Percentiles rank a stretch among this genome's conserved stretches.
Evolutionary conservation across 306 rosid species (phyloP).

Genomic region (Acacia acuminata): DNA sequence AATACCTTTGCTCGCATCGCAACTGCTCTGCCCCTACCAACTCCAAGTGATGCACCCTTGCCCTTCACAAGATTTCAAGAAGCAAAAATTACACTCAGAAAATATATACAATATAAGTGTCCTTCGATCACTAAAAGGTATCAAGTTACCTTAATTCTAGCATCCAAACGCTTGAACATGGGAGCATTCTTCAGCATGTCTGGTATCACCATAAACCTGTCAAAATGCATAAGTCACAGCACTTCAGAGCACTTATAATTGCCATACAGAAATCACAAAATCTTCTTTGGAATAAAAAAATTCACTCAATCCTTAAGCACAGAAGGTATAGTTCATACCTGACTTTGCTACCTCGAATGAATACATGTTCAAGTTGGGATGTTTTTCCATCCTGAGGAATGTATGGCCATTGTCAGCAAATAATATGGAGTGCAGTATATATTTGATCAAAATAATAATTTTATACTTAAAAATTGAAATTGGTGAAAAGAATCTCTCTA

Average conservation of each 20-base stretch:
- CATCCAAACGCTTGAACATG: slow-evolving; percentile 95
- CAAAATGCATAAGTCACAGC: slow-evolving; percentile 12
- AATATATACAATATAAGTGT: background rate
- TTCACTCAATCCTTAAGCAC: background rate
- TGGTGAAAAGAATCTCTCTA: slow-evolving; percentile 3
- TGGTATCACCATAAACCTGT: slow-evolving; percentile 96
- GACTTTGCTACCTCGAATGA: slow-evolving; percentile 98
- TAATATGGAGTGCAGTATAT: background rate
- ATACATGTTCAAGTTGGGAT: slow-evolving; percentile 95
- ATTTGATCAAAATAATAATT: background rate
- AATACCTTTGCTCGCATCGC: slow-evolving; percentile 96
- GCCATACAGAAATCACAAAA: slow-evolving; percentile 13
- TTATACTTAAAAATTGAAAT: background rate
- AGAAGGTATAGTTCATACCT: slow-evolving; percentile 51
- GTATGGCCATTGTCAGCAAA: slow-evolving; percentile 29
- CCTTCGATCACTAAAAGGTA: background rate
- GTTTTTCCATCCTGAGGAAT: slow-evolving; percentile 82
- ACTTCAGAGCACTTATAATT: slow-evolving; percentile 17
- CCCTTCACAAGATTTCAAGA: slow-evolving; percentile 63
- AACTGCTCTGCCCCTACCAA: slow-evolving; percentile 97
- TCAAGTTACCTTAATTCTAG: slow-evolving; percentile 78
- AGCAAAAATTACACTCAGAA: slow-evolving; percentile 22
- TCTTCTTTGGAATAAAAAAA: slow-evolving; percentile 1
- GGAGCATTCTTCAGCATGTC: slow-evolving; percentile 99
- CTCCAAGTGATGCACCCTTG: slow-evolving; percentile 96